Percentiles rank a stretch among this genome's conserved stretches.
These are phyloP conservation scores for Gastrodia elata DNA, from an alignment of 106 monocot species.

Conservation along the genomic window DNA sequence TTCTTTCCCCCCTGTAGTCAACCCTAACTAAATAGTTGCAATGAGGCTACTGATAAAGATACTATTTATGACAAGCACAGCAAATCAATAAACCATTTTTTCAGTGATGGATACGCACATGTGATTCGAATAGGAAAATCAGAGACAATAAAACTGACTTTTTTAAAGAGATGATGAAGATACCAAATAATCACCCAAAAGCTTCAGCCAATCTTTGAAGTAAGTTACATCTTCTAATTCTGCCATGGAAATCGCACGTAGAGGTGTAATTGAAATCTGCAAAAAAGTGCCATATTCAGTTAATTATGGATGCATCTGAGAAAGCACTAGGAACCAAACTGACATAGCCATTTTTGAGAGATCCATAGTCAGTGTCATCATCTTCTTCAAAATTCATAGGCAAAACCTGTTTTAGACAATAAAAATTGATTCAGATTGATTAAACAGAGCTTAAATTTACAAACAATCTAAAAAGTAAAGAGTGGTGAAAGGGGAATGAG, in stretches of 20 bases:
- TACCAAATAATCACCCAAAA: conserved; percentile 21
- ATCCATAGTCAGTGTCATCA: conserved; percentile 44
- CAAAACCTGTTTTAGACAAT: conserved; percentile 1
- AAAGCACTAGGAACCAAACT: conserved; percentile 16
- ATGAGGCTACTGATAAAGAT: no score
- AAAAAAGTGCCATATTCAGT: neutral
- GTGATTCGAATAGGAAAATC: neutral
- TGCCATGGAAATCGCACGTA: conserved; percentile 49
- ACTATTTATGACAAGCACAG: no score
- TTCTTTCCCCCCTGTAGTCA: no score
- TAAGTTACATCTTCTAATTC: conserved; percentile 34
- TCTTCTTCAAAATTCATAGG: conserved; percentile 15
- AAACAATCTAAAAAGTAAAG: no score
- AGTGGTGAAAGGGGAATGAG: no score
- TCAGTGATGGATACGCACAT: no score
- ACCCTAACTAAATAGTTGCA: no score
- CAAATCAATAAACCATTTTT: no score
- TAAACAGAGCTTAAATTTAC: neutral
- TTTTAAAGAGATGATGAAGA: conserved; percentile 49
- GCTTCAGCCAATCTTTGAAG: conserved; percentile 43
- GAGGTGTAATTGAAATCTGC: conserved; percentile 74
- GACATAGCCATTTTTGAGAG: conserved; percentile 73
- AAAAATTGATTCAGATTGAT: neutral
- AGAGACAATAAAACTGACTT: conserved; percentile 6
- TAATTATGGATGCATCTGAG: conserved; percentile 1